A percentile compares a stretch with the other conserved stretches of the same genome.
These are phyloP conservation scores for Ogataea paradorogensis DNA, from an alignment of 805 yeast genomes.

Conservation along the genomic window DNA sequence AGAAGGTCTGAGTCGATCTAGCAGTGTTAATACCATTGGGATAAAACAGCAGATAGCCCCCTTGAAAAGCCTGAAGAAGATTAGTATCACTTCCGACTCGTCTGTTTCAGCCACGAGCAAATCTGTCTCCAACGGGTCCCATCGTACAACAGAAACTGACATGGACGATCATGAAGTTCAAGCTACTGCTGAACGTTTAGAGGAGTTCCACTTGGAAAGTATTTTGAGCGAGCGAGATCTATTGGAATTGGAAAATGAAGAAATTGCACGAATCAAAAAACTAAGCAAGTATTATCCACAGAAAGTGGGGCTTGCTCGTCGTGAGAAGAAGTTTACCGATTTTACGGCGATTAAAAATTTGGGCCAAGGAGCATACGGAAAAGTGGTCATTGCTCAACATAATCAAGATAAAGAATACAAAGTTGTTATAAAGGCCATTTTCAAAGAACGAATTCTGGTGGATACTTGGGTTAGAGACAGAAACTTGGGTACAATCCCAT, in stretches of 20 bases:
- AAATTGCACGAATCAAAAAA: constrained; percentile 36
- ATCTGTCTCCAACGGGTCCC: constrained; percentile 14
- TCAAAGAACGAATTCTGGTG: constrained; percentile 87
- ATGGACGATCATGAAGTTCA: constrained; percentile 6
- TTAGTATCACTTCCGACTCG: constrained; percentile 15
- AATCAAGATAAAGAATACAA: constrained; percentile 58
- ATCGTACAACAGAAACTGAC: constrained; percentile 8
- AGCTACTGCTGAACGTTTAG: constrained; percentile 12
- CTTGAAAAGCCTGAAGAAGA: constrained; percentile 9
- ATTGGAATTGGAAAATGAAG: constrained; percentile 43
- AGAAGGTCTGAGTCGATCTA: constrained; percentile 27
- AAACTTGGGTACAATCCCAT: constrained; percentile 86
- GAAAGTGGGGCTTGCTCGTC: constrained; percentile 61
- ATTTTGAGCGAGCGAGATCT: constrained; percentile 41
- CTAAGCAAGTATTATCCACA: constrained; percentile 49
- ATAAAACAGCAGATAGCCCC: not conserved
- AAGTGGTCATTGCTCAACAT: constrained; percentile 77
- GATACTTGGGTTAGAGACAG: constrained; percentile 98
- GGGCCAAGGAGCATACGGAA: constrained; percentile 98
- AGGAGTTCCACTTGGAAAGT: constrained; percentile 19
- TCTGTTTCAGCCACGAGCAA: constrained; percentile 14
- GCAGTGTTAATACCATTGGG: constrained; percentile 20
- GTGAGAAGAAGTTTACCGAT: constrained; percentile 70
- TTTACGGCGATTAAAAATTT: constrained; percentile 69
- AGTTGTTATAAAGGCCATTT: constrained; percentile 83